These are phyloP conservation scores for Neolentinus lepideus DNA, from an alignment of 1,284 basidiomycete species.

Conservation along the genomic window DNA sequence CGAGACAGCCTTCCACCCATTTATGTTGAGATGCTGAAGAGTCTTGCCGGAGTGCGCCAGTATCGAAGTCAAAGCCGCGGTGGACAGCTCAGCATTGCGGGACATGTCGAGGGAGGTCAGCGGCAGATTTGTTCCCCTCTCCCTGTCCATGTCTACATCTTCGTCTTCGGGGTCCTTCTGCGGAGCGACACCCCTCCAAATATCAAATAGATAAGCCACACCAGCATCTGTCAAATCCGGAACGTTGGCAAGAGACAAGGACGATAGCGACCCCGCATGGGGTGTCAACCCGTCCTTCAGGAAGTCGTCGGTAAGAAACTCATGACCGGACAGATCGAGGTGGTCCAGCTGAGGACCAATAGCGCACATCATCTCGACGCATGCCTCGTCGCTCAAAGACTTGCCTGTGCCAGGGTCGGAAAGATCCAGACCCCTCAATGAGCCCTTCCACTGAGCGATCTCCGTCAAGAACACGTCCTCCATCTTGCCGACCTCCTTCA, in stretches of 20 bases:
- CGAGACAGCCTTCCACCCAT: constrained; percentile 66
- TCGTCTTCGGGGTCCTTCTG: constrained; percentile 3
- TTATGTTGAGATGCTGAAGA: constrained; percentile 67
- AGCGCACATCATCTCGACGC: constrained; percentile 41
- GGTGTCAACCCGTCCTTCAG: constrained; percentile 57
- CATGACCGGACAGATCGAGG: constrained; percentile 64
- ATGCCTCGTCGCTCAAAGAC: constrained; percentile 36
- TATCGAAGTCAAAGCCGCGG: constrained; percentile 55
- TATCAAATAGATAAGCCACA: constrained; percentile 59
- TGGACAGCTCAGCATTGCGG: constrained; percentile 53
- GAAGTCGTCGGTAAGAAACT: constrained; percentile 46
- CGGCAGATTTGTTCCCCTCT: constrained; percentile 26
- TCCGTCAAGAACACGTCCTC: constrained; percentile 54
- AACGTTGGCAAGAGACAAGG: constrained; percentile 53
- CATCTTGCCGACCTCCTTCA: constrained; percentile 77
- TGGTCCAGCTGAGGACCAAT: constrained; percentile 32
- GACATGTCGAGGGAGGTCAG: constrained; percentile 52
- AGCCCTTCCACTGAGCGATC: constrained; percentile 37
- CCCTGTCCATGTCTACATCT: constrained; percentile 17
- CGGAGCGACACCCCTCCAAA: neutral
- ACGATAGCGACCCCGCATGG: constrained; percentile 42
- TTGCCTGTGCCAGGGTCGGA: constrained; percentile 29
- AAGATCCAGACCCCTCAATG: constrained; percentile 43
- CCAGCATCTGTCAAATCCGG: constrained; percentile 65
- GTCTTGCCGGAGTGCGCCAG: constrained; percentile 62